These are phyloP conservation scores for Exophiala oligosperma DNA, from an alignment of 2,329 filamentous ascomycete species.

Conservation along the genomic window DNA sequence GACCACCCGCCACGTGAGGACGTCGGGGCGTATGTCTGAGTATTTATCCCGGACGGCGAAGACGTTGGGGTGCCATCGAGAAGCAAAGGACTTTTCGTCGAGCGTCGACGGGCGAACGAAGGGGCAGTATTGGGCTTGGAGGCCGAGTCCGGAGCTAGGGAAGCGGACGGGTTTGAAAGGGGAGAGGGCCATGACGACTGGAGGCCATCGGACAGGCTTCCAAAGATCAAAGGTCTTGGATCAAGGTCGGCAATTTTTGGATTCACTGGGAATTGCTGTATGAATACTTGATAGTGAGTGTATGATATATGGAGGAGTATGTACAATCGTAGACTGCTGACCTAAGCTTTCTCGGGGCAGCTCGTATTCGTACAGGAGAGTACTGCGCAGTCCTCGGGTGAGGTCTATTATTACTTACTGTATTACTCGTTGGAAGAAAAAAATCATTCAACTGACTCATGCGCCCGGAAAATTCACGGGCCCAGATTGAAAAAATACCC, in stretches of 20 bases:
- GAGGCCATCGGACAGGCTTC: neutral
- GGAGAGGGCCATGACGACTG: neutral
- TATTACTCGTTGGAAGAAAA: neutral
- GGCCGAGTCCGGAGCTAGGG: conserved; percentile 5
- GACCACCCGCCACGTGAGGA: conserved; percentile 51
- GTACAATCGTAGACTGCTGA: too few relatives aligned
- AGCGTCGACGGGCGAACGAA: conserved; percentile 29
- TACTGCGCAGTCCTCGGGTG: too few relatives aligned
- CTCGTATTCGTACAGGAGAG: too few relatives aligned
- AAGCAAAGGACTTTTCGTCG: conserved; percentile 16
- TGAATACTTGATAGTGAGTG: too few relatives aligned
- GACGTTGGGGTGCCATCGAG: conserved; percentile 40
- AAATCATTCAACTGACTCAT: neutral
- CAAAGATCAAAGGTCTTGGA: too few relatives aligned
- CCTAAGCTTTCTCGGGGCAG: too few relatives aligned
- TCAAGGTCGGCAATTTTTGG: too few relatives aligned
- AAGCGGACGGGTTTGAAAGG: conserved; percentile 8
- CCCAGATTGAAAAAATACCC: too few relatives aligned
- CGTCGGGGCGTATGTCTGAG: conserved; percentile 39
- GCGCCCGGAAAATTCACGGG: neutral
- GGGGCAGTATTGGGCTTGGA: conserved; percentile 6
- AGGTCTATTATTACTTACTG: too few relatives aligned
- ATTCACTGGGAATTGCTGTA: too few relatives aligned
- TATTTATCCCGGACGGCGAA: conserved; percentile 35
- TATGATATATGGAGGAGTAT: too few relatives aligned